Base-by-base conservation (phyloP, 2,329 filamentous ascomycete species). In the Pseudocercospora eumusae region DNA sequence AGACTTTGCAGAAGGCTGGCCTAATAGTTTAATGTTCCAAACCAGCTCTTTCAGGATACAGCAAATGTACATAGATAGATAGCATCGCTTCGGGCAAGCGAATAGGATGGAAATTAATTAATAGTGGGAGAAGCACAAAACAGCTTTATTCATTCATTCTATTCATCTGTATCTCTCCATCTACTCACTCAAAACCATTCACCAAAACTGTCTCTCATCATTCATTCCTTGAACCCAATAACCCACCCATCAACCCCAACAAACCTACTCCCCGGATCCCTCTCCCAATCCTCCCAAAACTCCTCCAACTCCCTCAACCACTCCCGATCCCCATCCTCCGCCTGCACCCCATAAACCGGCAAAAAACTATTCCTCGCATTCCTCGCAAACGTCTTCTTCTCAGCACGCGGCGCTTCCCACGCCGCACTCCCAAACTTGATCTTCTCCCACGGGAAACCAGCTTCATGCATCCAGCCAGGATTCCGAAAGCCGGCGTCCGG, bases 1-100 rank as follows among this genome's bases (percentile, higher is more conserved):
- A 75, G 54, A 71, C 71, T 36, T 69, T 83, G 68, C 75, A 76
- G 67, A 73, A 74, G 65, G 79, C 78, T 50, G 79, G 77, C 2
- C 61, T 81, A 66, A 68, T 76, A 59, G 62, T 58, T 40, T 62
- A 27, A 59, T 54, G 9, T 33, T 36, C 13, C 18, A 45, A 20
- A 45, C 10, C 28, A 31, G 28, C 31, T 33, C 31, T 13, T 13
- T 4, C 5, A 15, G 11, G 11, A 13, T 15, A n/a, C 36, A 40
- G n/a, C 36, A 18, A 7, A 18, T 40, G 36, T 40, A 40, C 15
- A 40, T 18, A 40, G 15, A 15, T 40, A 40, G 5, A 40, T 18
- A 40, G 15, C 8, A 18, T 40, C 36, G 36, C 36, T 40, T 40
- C 36, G 6, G 36, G 36, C n/a, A 40, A 40, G 36, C 36, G 15